Base-by-base conservation (phyloP, 2,329 filamentous ascomycete species). In the Xylaria sp. region DNA sequence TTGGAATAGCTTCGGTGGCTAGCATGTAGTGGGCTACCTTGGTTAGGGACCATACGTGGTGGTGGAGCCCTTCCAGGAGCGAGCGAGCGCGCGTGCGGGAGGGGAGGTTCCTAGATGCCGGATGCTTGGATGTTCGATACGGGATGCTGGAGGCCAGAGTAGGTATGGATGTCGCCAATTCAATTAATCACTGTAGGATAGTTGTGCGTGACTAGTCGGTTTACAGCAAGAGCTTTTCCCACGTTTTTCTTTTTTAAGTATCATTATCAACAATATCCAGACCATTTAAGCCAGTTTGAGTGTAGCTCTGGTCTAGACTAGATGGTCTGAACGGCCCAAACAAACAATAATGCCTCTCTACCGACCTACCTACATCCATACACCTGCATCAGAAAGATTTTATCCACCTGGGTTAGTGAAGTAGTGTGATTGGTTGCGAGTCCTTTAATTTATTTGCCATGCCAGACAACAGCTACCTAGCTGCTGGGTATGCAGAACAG, bases 1-100 rank as follows among this genome's bases (percentile, higher is more conserved):
- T 62, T 21, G 45, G n/a, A 66, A 61, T 57, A 14, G 57, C 32
- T n/a, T 54, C 54, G 58, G 48, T 57, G 53, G 27, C 19, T 57
- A 58, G 54, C 42, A 36, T n/a, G 42, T 48, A 47, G 34, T 14
- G 36, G 53, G n/a, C 51, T 17, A 54, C 53, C 42, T n/a, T 32
- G 47, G 58, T 34, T 19, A 5, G 42, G 42, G 17, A 45, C n/a
- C 47, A 50, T 50, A n/a, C 42, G 17, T 47, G 17, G 42, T 8
- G 42, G 42, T n/a, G 42, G 17, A 6, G 17, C 42, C 6, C n/a
- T 47, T 19, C 17, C 14, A 17, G 17, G 42, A 17, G 42, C n/a
- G 17, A 47, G 17, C 14, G 39, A 45, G 36, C 34, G 11, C 6
- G 34, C 34, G 11, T 7, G 34, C 7, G 39, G 14, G 12, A 45